These are phyloP conservation scores for Musa balbisiana DNA, from an alignment of 202 grass and related monocot species.

Conservation along the genomic window DNA sequence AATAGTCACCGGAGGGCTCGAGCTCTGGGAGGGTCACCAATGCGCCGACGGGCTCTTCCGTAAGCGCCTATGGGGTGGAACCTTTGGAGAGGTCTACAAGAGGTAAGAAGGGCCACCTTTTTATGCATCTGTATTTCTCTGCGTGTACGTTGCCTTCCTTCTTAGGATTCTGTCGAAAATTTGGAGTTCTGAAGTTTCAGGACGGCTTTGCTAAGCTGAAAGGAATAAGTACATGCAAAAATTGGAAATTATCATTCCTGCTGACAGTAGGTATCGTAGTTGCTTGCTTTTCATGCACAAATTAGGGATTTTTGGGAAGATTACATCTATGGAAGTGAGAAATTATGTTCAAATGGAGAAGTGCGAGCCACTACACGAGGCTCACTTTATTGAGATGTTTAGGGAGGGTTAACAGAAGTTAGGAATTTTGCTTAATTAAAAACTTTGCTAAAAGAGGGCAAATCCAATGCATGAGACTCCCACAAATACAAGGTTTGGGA, in stretches of 20 bases:
- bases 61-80: slow-evolving; percentile 91
- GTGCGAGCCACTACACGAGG: too few relatives aligned
- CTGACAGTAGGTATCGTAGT: background rate
- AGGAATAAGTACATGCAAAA: background rate
- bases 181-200: background rate
- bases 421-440: too few relatives aligned
- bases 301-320: background rate
- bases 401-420: too few relatives aligned
- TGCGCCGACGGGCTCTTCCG: slow-evolving; percentile 91
- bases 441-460: too few relatives aligned
- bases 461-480: too few relatives aligned
- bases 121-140: slow-evolving; percentile 1
- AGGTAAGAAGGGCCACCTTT: slow-evolving; percentile 38
- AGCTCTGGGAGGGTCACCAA: slow-evolving; percentile 95
- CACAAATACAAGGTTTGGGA: too few relatives aligned
- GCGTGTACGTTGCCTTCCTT: background rate
- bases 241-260: background rate
- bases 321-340: too few relatives aligned
- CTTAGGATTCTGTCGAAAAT: background rate
- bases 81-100: slow-evolving; percentile 93
- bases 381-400: too few relatives aligned
- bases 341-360: too few relatives aligned
- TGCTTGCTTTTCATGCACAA: background rate
- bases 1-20: slow-evolving; percentile 83
- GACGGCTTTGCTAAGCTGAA: background rate